Evolutionary conservation across 2,329 filamentous ascomycete genomes (phyloP).

Genomic region (Neonectria hederae): DNA sequence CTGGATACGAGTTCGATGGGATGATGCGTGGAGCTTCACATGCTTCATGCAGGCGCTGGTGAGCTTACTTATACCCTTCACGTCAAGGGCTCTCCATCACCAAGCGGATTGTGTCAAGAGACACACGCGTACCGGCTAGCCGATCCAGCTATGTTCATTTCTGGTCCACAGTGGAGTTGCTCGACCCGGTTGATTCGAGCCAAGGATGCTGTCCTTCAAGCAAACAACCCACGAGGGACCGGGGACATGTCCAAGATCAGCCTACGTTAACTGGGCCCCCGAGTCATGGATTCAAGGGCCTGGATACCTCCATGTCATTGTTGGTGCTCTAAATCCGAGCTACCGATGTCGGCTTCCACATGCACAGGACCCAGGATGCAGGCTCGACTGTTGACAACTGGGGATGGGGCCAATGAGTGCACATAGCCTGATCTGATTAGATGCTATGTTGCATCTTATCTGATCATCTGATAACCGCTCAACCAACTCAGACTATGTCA

Average conservation of each 20-base stretch:
- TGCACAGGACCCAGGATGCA: background rate
- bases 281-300: conserved; percentile 12
- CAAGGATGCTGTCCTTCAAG: background rate
- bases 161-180: background rate
- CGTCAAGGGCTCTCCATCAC: background rate
- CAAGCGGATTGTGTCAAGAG: background rate
- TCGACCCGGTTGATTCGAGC: conserved; percentile 4
- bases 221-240: background rate
- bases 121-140: conserved; percentile 8
- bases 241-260: background rate
- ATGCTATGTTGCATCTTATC: conserved; percentile 33
- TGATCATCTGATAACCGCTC: conserved; percentile 38
- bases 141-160: background rate
- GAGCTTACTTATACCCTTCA: conserved; percentile 38
- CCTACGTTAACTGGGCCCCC: background rate
- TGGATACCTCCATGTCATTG: conserved; percentile 5
- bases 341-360: conserved; percentile 27
- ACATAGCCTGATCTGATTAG: conserved; percentile 41
- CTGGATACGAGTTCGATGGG: conserved; percentile 6
- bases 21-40: conserved; percentile 17
- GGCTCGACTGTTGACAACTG: background rate
- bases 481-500: conserved; percentile 14
- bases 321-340: conserved; percentile 2
- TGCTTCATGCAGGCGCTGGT: conserved; percentile 1
- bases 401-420: conserved; percentile 34